A percentile compares a stretch with the other conserved stretches of the same genome.
These are phyloP conservation scores for Trichophyton equinum DNA, from an alignment of 2,329 filamentous ascomycete genomes.

Conservation along the genomic window DNA sequence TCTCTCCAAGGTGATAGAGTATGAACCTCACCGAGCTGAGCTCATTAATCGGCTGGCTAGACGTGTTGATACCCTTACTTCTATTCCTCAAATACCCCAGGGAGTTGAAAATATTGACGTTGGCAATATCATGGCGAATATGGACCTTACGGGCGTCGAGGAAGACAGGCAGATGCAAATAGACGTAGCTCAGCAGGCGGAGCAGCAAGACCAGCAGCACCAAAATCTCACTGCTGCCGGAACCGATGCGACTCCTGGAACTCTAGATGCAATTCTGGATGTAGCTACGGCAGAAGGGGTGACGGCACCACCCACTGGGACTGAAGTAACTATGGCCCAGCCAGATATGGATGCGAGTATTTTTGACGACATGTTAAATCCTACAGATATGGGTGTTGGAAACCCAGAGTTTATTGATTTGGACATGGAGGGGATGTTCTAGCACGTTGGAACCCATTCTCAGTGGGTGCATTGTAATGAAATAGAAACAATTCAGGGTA, in stretches of 20 bases:
- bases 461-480: not conserved
- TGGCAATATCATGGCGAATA: slow-evolving; percentile 32
- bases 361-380: slow-evolving; percentile 34
- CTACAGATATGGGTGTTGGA: slow-evolving; percentile 30
- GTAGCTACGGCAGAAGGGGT: slow-evolving; percentile 27
- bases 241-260: slow-evolving; percentile 19
- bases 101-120: slow-evolving; percentile 32
- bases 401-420: slow-evolving; percentile 35
- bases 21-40: slow-evolving; percentile 33
- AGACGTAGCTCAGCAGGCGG: not conserved
- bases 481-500: not conserved
- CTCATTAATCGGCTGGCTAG: slow-evolving; percentile 35
- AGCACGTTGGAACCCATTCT: not conserved
- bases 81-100: slow-evolving; percentile 19
- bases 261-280: slow-evolving; percentile 30
- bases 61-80: slow-evolving; percentile 31
- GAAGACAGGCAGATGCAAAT: slow-evolving; percentile 7
- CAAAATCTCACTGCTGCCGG: slow-evolving; percentile 3
- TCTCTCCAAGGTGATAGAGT: slow-evolving; percentile 30
- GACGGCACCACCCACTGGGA: slow-evolving; percentile 20
- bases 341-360: slow-evolving; percentile 17
- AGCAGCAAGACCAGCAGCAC: slow-evolving; percentile 4
- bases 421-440: slow-evolving; percentile 36
- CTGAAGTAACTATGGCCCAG: slow-evolving; percentile 1
- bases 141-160: slow-evolving; percentile 23